Evolutionary conservation across 257 asterid genomes (phyloP).

Genomic region (Solanum lycopersicoides): DNA sequence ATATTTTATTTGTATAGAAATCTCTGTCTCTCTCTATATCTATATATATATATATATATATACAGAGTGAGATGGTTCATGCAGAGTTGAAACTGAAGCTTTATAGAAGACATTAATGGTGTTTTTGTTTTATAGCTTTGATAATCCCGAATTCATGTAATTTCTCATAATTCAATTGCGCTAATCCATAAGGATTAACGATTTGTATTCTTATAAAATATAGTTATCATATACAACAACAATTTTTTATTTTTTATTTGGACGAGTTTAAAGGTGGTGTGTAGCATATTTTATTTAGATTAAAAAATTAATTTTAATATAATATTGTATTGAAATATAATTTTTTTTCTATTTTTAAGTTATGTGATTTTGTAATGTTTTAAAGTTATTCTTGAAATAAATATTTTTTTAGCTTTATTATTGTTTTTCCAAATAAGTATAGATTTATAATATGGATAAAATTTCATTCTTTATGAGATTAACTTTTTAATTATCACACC

Average conservation of each 20-base stretch:
- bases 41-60: background rate
- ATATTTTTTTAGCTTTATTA: background rate
- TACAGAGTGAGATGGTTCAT: background rate
- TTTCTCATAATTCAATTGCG: background rate
- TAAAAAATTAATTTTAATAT: no score
- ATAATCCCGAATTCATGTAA: background rate
- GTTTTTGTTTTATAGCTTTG: background rate
- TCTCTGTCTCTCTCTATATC: background rate
- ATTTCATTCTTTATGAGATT: background rate
- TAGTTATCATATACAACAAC: background rate
- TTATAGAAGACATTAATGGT: background rate
- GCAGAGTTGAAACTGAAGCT: background rate
- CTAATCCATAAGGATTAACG: background rate
- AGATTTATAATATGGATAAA: background rate
- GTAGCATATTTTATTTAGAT: no score
- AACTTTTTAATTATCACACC: no score
- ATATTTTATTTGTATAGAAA: background rate
- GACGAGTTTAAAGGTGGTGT: background rate
- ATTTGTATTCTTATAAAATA: background rate
- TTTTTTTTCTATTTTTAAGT: no score
- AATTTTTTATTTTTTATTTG: no score
- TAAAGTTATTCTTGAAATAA: background rate
- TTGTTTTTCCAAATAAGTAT: background rate
- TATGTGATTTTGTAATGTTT: no score
- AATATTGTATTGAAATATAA: no score